These are phyloP conservation scores for Podospora conica DNA, from an alignment of 495 filamentous ascomycete species.

Conservation along the genomic window DNA sequence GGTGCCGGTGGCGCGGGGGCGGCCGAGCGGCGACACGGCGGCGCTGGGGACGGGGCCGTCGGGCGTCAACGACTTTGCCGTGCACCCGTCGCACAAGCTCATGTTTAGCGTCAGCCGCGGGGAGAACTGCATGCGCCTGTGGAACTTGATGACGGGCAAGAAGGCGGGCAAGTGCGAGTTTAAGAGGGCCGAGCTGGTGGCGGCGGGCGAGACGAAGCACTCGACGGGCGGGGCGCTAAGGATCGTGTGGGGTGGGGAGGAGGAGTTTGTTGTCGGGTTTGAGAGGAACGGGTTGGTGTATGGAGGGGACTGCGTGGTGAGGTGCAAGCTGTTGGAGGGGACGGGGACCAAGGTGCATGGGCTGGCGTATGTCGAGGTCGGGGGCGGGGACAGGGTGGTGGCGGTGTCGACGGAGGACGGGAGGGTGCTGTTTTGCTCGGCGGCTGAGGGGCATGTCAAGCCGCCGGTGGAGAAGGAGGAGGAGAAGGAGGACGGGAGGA, in stretches of 20 bases:
- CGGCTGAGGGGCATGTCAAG: constrained; percentile 37
- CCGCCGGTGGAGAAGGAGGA: constrained; percentile 10
- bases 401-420: constrained; percentile 92
- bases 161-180: constrained; percentile 91
- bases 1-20: constrained; percentile 70
- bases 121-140: constrained; percentile 85
- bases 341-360: constrained; percentile 76
- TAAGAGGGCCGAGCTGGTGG: constrained; percentile 55
- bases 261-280: constrained; percentile 84
- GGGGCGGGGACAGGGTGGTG: constrained; percentile 48
- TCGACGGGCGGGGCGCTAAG: constrained; percentile 75
- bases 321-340: constrained; percentile 60
- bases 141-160: constrained; percentile 95
- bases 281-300: constrained; percentile 81
- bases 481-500: constrained; percentile 12
- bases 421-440: constrained; percentile 77
- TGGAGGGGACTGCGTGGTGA: constrained; percentile 78
- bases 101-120: constrained; percentile 86
- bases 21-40: constrained; percentile 87
- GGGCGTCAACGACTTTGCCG: constrained; percentile 92
- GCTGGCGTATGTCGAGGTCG: constrained; percentile 58
- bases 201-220: constrained; percentile 69
- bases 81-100: constrained; percentile 93
- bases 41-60: constrained; percentile 72
- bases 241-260: constrained; percentile 74